phyloP scores from a whole-genome alignment of 306 rosid species.

The Benincasa hispida region DNA sequence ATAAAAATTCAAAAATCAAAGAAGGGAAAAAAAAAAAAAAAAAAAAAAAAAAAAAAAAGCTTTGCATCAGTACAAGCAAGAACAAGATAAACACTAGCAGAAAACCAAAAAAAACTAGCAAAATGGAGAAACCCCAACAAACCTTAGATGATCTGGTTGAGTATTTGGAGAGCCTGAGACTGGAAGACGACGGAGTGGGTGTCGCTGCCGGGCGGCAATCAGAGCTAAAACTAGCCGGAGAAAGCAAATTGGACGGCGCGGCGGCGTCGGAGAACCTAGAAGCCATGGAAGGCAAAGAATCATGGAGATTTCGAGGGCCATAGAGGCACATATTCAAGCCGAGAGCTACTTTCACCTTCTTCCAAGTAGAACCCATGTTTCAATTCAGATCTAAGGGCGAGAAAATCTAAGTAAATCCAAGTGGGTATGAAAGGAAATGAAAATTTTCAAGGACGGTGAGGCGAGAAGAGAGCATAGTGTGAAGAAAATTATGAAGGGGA shows the following conservation, averaged over 20 bases:
- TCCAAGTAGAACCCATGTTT: conserved; percentile 8
- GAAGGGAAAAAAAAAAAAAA: too few species aligned
- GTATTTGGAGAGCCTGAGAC: neutral
- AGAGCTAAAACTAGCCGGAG: neutral
- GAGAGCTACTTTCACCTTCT: conserved; percentile 9
- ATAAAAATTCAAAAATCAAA: neutral
- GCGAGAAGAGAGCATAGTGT: neutral
- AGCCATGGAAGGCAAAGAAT: conserved; percentile 4
- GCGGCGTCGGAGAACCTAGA: conserved; percentile 7
- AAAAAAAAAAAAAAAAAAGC: neutral
- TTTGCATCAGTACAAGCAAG: neutral
- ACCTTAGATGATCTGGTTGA: conserved; percentile 8
- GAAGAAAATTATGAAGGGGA: neutral
- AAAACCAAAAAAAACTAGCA: neutral
- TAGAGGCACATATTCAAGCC: conserved; percentile 11
- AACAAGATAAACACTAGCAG: neutral
- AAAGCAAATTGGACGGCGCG: neutral
- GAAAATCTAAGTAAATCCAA: neutral
- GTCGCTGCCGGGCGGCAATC: neutral
- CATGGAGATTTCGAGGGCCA: neutral
- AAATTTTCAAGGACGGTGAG: neutral
- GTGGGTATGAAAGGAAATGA: neutral
- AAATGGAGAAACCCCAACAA: neutral
- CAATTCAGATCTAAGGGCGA: neutral
- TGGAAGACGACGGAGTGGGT: neutral